Evolutionary conservation across 352 stramenopile species (phyloP).

Genomic region (Phytophthora kernoviae): DNA sequence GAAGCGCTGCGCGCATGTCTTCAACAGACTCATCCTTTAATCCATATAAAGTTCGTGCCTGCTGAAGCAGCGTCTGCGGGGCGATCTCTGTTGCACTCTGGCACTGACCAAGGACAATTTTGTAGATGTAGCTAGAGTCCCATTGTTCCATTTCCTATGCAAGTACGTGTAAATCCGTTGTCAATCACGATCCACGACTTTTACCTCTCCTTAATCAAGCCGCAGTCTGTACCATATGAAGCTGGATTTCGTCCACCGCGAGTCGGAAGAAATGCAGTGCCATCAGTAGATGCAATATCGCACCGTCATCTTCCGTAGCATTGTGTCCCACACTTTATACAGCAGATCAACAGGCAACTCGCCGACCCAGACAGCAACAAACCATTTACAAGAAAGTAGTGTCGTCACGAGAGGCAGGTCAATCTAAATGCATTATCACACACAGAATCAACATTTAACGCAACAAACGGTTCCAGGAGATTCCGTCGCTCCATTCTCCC

Average conservation of each 20-base stretch:
- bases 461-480: too few species aligned
- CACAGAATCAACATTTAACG: slow-evolving; percentile 8
- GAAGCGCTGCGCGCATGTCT: slow-evolving; percentile 56
- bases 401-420: slow-evolving; percentile 65
- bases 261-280: slow-evolving; percentile 60
- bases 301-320: slow-evolving; percentile 57
- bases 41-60: slow-evolving; percentile 51
- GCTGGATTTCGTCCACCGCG: slow-evolving; percentile 42
- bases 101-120: slow-evolving; percentile 58
- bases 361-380: slow-evolving; percentile 73
- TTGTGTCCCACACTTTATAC: slow-evolving; percentile 61
- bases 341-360: slow-evolving; percentile 55
- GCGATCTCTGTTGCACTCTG: slow-evolving; percentile 31
- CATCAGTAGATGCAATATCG: slow-evolving; percentile 67
- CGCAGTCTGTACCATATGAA: slow-evolving; percentile 36
- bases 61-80: slow-evolving; percentile 35
- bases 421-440: slow-evolving; percentile 29
- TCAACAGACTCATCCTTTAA: slow-evolving; percentile 68
- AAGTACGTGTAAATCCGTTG: not conserved
- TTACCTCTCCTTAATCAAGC: not conserved
- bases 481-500: slow-evolving; percentile 3
- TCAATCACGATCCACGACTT: not conserved
- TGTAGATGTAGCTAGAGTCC: slow-evolving; percentile 77
- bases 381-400: slow-evolving; percentile 79
- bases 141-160: slow-evolving; percentile 54